A percentile compares a stretch with the other conserved stretches of the same genome.
Evolutionary conservation across 1,284 basidiomycete species (phyloP).

Genomic region (Rhodotorula sp.): DNA sequence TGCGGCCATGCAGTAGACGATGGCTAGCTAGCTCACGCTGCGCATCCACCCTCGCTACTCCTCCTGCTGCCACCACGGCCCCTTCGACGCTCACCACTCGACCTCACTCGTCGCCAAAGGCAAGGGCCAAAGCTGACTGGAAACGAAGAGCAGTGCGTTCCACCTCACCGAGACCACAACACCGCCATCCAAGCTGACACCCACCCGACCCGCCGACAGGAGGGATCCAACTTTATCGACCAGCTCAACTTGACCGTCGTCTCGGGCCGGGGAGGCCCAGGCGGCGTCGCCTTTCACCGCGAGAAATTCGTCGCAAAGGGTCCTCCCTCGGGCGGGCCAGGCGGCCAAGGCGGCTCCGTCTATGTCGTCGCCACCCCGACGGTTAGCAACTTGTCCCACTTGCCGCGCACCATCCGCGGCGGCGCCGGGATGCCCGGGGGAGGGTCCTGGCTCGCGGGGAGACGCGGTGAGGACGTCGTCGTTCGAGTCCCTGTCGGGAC

Average conservation of each 20-base stretch:
- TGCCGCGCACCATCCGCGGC: conserved; percentile 67
- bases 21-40: neutral
- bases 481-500: conserved; percentile 84
- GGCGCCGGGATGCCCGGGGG: conserved; percentile 67
- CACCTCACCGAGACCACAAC: fast-evolving
- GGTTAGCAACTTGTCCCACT: conserved; percentile 71
- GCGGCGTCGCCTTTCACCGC: conserved; percentile 35
- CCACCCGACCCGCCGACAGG: conserved; percentile 20
- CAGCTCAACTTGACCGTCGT: conserved; percentile 14
- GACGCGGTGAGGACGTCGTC: conserved; percentile 65
- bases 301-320: conserved; percentile 63
- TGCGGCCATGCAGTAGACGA: too few relatives aligned
- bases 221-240: conserved; percentile 39
- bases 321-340: conserved; percentile 84
- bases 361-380: conserved; percentile 73
- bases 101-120: conserved; percentile 1
- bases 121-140: conserved; percentile 34
- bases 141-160: conserved; percentile 27
- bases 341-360: conserved; percentile 80
- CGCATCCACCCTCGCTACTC: neutral
- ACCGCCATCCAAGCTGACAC: neutral
- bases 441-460: conserved; percentile 81
- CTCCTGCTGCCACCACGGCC: too few relatives aligned
- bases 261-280: conserved; percentile 30
- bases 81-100: neutral